phyloP scores from a whole-genome alignment of 257 asterid genomes.

The Lantana camara region DNA sequence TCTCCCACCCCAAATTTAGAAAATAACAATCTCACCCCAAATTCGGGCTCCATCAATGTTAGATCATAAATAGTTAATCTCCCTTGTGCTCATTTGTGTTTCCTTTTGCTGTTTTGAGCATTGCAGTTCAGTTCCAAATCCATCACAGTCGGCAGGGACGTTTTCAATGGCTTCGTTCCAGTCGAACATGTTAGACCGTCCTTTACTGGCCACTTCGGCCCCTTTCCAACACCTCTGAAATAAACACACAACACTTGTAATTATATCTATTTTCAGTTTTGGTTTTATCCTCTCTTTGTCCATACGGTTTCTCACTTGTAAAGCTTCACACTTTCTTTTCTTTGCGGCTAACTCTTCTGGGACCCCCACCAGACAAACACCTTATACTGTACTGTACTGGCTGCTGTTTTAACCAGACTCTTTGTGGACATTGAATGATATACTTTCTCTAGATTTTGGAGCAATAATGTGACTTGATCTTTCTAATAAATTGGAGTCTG shows the following conservation, averaged over 20 bases:
- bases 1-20: too few species aligned
- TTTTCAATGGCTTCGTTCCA: constrained; percentile 62
- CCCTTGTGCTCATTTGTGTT: too few species aligned
- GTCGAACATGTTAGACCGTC: constrained; percentile 60
- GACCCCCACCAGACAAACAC: not conserved
- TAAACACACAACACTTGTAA: constrained; percentile 3
- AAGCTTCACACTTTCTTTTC: constrained; percentile 8
- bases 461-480: not conserved
- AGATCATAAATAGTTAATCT: too few species aligned
- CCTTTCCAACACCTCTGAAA: constrained; percentile 65
- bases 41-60: too few species aligned
- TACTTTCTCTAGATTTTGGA: not conserved
- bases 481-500: not conserved
- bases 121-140: constrained; percentile 62
- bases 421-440: not conserved
- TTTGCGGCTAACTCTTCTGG: constrained; percentile 6
- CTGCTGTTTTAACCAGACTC: not conserved
- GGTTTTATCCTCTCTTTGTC: constrained; percentile 13
- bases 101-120: too few species aligned
- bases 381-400: not conserved
- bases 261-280: constrained; percentile 19
- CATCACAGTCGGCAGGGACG: constrained; percentile 73
- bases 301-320: constrained; percentile 35
- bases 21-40: too few species aligned
- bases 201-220: constrained; percentile 65